Evolutionary conservation across 352 stramenopile genomes (phyloP).

Genomic region (Globisporangium paroecandrum): DNA sequence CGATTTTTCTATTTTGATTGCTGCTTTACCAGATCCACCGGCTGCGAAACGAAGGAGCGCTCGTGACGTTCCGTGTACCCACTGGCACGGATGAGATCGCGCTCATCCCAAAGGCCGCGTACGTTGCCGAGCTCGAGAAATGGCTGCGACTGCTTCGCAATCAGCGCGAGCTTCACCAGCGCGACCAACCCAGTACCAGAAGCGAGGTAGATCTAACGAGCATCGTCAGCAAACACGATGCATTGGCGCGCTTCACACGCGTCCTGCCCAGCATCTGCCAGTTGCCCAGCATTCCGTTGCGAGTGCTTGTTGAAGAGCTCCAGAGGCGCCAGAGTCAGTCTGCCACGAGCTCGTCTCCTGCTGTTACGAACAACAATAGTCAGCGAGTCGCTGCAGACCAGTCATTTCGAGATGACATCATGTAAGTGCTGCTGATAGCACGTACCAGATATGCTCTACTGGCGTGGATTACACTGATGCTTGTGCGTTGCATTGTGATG

Average conservation of each 20-base stretch:
- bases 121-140: constrained; percentile 34
- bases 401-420: constrained; percentile 26
- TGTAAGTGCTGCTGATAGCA: constrained; percentile 19
- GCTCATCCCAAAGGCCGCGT: constrained; percentile 32
- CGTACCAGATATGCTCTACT: background rate
- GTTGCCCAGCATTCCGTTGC: constrained; percentile 9
- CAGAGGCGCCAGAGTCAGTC: background rate
- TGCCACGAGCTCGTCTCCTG: background rate
- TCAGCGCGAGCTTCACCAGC: constrained; percentile 21
- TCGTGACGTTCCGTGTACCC: constrained; percentile 51
- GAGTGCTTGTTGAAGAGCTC: constrained; percentile 12
- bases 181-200: background rate
- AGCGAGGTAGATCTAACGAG: constrained; percentile 7
- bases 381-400: constrained; percentile 4
- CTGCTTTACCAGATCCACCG: constrained; percentile 35
- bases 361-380: background rate
- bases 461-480: background rate
- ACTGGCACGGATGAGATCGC: constrained; percentile 37
- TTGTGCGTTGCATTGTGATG: background rate
- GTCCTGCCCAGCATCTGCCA: constrained; percentile 6
- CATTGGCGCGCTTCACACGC: constrained; percentile 31
- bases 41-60: constrained; percentile 29
- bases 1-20: background rate
- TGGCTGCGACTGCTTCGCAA: constrained; percentile 28
- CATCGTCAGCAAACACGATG: constrained; percentile 33